Conservation (phyloP, 2,329 filamentous ascomycete genomes). For the Ascochyta lentis region DNA sequence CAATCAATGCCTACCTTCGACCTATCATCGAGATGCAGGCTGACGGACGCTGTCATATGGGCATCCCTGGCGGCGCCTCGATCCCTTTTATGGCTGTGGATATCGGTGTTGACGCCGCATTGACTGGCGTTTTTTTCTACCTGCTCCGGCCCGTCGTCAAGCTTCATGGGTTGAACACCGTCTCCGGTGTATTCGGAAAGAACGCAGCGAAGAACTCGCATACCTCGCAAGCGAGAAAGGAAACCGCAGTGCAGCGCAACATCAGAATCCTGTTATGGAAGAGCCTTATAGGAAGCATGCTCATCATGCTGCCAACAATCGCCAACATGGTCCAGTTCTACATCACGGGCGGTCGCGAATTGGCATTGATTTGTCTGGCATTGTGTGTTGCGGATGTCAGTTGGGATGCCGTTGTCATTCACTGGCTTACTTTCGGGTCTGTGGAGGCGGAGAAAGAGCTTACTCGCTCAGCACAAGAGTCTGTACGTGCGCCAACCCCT, state of each 20-base stretch:
- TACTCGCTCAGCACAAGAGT: not conserved
- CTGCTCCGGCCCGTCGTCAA: constrained; percentile 33
- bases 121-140: constrained; percentile 43
- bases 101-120: constrained; percentile 37
- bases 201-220: not conserved
- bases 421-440: constrained; percentile 23
- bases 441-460: constrained; percentile 10
- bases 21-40: constrained; percentile 35
- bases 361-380: constrained; percentile 45
- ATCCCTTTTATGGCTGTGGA: constrained; percentile 45
- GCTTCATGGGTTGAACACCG: constrained; percentile 8
- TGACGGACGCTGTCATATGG: constrained; percentile 44
- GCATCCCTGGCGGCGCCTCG: constrained; percentile 38
- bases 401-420: constrained; percentile 17
- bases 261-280: constrained; percentile 26
- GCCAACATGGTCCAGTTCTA: constrained; percentile 44
- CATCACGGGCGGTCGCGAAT: constrained; percentile 33
- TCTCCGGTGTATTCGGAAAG: constrained; percentile 3
- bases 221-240: not conserved
- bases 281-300: constrained; percentile 32
- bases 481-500: not conserved
- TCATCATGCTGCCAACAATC: constrained; percentile 44
- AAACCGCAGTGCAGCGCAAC: constrained; percentile 14
- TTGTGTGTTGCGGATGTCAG: constrained; percentile 46
- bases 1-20: constrained; percentile 28